Evolutionary conservation across 2,329 filamentous ascomycete species (phyloP).

Genomic region (Fonsecaea monophora): DNA sequence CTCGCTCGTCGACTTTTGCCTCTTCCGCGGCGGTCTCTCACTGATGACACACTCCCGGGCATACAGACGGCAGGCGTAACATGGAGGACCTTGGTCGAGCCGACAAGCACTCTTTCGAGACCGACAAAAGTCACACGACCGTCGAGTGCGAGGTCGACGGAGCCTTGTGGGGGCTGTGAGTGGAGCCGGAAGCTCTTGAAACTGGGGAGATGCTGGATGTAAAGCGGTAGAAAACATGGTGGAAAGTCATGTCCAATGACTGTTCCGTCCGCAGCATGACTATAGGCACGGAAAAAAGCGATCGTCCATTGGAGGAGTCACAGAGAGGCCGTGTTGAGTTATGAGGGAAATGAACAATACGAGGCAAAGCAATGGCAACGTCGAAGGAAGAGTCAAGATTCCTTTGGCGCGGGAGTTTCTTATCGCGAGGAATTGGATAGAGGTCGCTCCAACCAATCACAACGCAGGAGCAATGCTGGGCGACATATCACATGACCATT

Average conservation of each 20-base stretch:
- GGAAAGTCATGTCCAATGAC: conserved; percentile 1
- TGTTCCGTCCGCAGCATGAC: not conserved
- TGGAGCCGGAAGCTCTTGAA: conserved; percentile 1
- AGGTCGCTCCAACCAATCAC: not conserved
- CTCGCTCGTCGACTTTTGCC: conserved; percentile 13
- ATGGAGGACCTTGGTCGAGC: conserved; percentile 20
- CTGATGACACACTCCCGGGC: conserved; percentile 17
- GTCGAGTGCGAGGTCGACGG: conserved; percentile 12
- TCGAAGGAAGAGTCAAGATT: not conserved
- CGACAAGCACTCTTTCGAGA: conserved; percentile 21
- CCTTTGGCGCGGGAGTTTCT: not conserved
- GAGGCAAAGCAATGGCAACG: not conserved
- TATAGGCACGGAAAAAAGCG: not conserved
- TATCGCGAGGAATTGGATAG: not conserved
- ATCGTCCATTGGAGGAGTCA: not conserved
- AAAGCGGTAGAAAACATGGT: conserved; percentile 3
- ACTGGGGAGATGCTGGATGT: not conserved
- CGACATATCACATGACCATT: not conserved
- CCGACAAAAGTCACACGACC: conserved; percentile 21
- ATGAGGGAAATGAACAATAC: not conserved
- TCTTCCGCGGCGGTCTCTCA: conserved; percentile 18
- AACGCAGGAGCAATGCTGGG: not conserved
- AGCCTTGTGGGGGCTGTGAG: not conserved
- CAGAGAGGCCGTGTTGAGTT: not conserved
- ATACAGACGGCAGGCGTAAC: conserved; percentile 19